A percentile compares a stretch with the other conserved stretches of the same genome.
Conservation (phyloP, 768 basidiomycete genomes). For the Tulasnella sp. region DNA sequence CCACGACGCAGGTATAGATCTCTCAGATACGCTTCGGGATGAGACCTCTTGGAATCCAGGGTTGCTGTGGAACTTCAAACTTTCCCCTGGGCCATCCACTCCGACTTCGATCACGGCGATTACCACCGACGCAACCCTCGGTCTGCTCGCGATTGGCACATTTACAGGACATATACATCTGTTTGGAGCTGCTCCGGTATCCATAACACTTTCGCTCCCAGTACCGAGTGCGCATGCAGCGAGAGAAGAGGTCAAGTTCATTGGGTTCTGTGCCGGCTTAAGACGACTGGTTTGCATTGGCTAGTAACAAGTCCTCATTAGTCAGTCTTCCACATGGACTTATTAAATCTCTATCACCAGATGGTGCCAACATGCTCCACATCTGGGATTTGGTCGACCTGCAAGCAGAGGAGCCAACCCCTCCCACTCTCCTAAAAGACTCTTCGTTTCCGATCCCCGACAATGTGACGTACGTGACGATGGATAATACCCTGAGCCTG, state of each 20-base stretch:
- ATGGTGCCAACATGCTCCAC: slow-evolving; percentile 43
- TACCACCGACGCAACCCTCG: slow-evolving; percentile 47
- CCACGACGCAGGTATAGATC: slow-evolving; percentile 34
- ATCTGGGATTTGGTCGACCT: slow-evolving; percentile 41
- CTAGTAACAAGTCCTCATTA: slow-evolving; percentile 22
- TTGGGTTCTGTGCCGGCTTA: slow-evolving; percentile 47
- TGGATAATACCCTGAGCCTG: background rate
- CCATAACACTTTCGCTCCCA: slow-evolving; percentile 36
- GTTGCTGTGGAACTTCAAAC: slow-evolving; percentile 37
- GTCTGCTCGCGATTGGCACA: slow-evolving; percentile 70
- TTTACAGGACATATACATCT: slow-evolving; percentile 49
- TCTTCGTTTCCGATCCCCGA: slow-evolving; percentile 39
- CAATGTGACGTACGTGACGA: slow-evolving; percentile 27
- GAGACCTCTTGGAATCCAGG: slow-evolving; percentile 46
- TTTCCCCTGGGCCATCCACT: slow-evolving; percentile 16
- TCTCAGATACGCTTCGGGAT: slow-evolving; percentile 48
- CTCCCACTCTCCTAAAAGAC: slow-evolving; percentile 35
- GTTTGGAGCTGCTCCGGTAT: slow-evolving; percentile 58
- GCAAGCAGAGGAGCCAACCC: slow-evolving; percentile 29
- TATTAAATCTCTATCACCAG: slow-evolving; percentile 23
- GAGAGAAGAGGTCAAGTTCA: slow-evolving; percentile 36
- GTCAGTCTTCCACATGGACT: background rate
- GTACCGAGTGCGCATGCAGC: slow-evolving; percentile 20
- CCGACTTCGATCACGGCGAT: slow-evolving; percentile 40
- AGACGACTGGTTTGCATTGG: slow-evolving; percentile 53